A percentile compares a stretch with the other conserved stretches of the same genome.
Conservation (phyloP, 2,329 filamentous ascomycete genomes). For the Cladosporium sp. region DNA sequence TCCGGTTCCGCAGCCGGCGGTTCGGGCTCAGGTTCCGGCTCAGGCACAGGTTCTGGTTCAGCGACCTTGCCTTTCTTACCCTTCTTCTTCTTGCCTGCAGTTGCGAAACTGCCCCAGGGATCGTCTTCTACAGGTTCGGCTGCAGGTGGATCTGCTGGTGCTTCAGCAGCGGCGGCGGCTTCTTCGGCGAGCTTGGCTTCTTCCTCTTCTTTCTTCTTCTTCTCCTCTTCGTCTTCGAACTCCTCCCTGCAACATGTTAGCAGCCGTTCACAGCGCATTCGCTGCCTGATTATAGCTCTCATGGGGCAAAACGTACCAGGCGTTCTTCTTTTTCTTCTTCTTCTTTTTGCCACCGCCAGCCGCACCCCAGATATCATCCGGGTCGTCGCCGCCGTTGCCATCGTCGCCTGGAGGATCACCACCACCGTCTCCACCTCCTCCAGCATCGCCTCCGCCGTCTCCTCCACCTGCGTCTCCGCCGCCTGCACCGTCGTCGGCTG, state of each 20-base stretch:
- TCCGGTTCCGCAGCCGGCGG: constrained; percentile 24
- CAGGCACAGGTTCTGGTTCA: constrained; percentile 21
- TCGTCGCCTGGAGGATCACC: constrained; percentile 28
- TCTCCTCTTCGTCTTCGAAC: constrained; percentile 30
- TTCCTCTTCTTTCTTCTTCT: constrained; percentile 37
- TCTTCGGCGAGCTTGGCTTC: constrained; percentile 33
- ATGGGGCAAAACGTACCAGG: constrained; percentile 19
- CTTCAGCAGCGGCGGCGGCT: constrained; percentile 21
- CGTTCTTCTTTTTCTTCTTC: constrained; percentile 39
- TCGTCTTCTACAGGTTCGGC: constrained; percentile 26
- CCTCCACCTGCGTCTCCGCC: constrained; percentile 30
- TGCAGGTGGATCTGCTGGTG: constrained; percentile 18
- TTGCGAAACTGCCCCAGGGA: constrained; percentile 36
- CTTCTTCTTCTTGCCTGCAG: constrained; percentile 32
- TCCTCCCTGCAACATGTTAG: constrained; percentile 10
- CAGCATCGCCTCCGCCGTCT: constrained; percentile 25
- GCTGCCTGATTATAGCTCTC: background rate
- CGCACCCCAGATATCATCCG: constrained; percentile 32
- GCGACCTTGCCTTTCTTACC: constrained; percentile 24
- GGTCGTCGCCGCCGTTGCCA: constrained; percentile 30
- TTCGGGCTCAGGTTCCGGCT: constrained; percentile 21
- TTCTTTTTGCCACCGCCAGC: constrained; percentile 32
- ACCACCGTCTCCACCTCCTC: constrained; percentile 20
- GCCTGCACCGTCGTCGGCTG: constrained; percentile 31
- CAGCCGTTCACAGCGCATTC: background rate